A percentile compares a stretch with the other conserved stretches of the same genome.
phyloP scores from a whole-genome alignment of 2,329 filamentous ascomycete species.

The Botrytis fabae region DNA sequence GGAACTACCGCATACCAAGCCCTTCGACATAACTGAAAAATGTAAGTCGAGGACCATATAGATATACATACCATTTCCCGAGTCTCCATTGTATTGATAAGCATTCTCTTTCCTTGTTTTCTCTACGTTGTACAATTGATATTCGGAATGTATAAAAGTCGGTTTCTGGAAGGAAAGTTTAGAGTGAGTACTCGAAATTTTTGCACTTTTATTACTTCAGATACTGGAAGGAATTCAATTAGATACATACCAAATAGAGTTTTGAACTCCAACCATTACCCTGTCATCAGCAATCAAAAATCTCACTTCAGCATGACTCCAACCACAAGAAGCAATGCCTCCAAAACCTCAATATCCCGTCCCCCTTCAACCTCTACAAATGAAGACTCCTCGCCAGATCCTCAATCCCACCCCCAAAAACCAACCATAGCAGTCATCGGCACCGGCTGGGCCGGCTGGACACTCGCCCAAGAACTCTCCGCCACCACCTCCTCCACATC shows the following conservation, averaged over 20 bases:
- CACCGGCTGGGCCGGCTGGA: conserved; percentile 41
- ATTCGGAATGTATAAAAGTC: not conserved
- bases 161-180: not conserved
- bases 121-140: not conserved
- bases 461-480: conserved; percentile 42
- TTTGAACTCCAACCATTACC: not conserved
- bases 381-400: not conserved
- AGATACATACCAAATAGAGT: not conserved
- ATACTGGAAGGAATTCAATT: not conserved
- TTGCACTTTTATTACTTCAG: not conserved
- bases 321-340: not conserved
- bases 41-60: not conserved
- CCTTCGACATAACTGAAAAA: not conserved
- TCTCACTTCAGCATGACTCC: not conserved
- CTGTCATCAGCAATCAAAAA: not conserved
- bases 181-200: not conserved
- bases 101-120: not conserved
- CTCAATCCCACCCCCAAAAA: not conserved
- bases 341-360: not conserved
- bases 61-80: too few relatives aligned
- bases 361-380: not conserved
- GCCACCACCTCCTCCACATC: conserved; percentile 33
- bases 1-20: not conserved
- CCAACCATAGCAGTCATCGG: conserved; percentile 15
- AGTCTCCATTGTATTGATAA: not conserved